Evolutionary conservation across 208 protist genomes (phyloP).

Genomic region (Endotrypanum monterogeii): DNA sequence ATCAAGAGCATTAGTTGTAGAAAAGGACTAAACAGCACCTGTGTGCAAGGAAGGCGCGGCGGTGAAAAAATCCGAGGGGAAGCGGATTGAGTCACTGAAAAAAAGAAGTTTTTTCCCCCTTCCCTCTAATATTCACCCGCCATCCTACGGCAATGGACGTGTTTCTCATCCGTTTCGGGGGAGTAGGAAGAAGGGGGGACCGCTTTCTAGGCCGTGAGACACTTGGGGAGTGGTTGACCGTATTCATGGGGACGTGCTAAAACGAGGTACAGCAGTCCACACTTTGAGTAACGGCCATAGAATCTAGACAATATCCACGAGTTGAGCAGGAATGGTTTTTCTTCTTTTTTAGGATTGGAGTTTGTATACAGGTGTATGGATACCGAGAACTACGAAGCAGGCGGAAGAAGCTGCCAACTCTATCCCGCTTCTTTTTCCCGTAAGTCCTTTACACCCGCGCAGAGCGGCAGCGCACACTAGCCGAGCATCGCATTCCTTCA

Average conservation of each 20-base stretch:
- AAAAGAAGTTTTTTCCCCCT: neutral
- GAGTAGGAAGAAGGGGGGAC: no score
- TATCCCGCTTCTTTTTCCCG: neutral
- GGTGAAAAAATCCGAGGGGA: neutral
- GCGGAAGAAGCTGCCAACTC: neutral
- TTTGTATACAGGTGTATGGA: neutral
- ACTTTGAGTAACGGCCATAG: no score
- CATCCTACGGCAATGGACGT: no score
- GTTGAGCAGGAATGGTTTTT: no score
- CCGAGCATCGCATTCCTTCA: neutral
- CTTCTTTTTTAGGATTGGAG: no score
- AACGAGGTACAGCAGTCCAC: no score
- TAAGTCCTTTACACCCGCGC: neutral
- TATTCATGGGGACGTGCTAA: no score
- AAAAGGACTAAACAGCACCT: neutral
- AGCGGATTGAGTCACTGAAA: neutral
- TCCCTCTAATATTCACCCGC: neutral
- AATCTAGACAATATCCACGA: no score
- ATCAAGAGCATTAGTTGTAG: neutral
- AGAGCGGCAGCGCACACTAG: neutral
- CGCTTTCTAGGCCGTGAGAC: no score
- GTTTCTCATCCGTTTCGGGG: no score
- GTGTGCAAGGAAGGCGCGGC: neutral
- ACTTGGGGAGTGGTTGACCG: no score
- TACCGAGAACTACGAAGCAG: neutral